A percentile compares a stretch with the other conserved stretches of the same genome.
phyloP scores from a whole-genome alignment of 768 basidiomycete species.

The Wakefieldia striispora region DNA sequence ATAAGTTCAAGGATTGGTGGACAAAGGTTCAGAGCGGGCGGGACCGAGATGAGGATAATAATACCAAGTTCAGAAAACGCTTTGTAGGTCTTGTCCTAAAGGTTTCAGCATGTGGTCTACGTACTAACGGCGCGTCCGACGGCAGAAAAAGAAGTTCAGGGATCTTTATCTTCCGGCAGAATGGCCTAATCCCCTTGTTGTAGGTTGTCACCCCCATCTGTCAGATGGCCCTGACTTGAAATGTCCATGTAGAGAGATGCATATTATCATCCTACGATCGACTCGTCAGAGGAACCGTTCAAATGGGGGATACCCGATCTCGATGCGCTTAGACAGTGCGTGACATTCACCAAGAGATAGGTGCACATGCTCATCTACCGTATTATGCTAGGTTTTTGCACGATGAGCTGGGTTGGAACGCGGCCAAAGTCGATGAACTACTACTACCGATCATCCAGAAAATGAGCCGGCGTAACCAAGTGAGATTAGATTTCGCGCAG shows the following conservation, averaged over 20 bases:
- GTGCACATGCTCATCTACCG: constrained; percentile 12
- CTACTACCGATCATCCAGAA: constrained; percentile 90
- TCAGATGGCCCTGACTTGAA: constrained; percentile 1
- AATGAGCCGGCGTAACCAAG: constrained; percentile 80
- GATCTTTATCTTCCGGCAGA: constrained; percentile 73
- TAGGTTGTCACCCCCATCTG: constrained; percentile 37
- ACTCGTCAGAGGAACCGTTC: constrained; percentile 89
- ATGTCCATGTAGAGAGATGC: constrained; percentile 67
- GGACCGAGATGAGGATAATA: constrained; percentile 72
- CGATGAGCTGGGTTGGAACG: constrained; percentile 79
- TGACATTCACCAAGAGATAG: constrained; percentile 11
- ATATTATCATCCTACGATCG: constrained; percentile 89
- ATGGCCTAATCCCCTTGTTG: constrained; percentile 94
- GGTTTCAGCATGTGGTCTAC: constrained; percentile 5
- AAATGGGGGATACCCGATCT: constrained; percentile 98
- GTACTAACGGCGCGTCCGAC: constrained; percentile 9
- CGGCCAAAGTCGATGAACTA: constrained; percentile 83
- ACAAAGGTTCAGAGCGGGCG: constrained; percentile 84
- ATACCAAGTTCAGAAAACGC: constrained; percentile 73
- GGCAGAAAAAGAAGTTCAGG: constrained; percentile 87
- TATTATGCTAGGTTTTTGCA: constrained; percentile 54
- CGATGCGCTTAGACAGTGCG: constrained; percentile 82
- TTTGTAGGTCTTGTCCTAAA: constrained; percentile 61
- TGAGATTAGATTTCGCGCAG: constrained; percentile 25
- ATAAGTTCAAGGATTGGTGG: constrained; percentile 95